Evolutionary conservation across 352 stramenopile genomes (phyloP).

Genomic region (Ophiocytium majus): DNA sequence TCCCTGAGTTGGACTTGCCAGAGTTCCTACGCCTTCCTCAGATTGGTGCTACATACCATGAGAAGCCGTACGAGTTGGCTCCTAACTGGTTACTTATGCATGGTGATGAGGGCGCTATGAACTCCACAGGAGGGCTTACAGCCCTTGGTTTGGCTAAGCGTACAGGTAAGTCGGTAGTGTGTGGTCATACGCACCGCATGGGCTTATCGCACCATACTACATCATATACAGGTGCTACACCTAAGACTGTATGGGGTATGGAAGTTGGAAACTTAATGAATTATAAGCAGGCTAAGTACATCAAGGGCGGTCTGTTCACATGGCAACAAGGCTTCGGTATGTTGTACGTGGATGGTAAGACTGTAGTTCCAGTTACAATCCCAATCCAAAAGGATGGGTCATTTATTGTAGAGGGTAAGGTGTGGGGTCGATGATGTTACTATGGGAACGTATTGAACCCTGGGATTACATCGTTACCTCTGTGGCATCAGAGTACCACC

Average conservation of each 20-base stretch:
- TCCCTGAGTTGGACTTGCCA: neutral
- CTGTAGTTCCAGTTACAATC: too few species aligned
- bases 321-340: too few species aligned
- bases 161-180: neutral
- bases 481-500: too few species aligned
- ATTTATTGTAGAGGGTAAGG: too few species aligned
- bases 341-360: too few species aligned
- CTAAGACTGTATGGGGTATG: neutral
- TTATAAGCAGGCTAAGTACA: too few species aligned
- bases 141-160: neutral
- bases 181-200: neutral
- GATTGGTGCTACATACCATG: neutral
- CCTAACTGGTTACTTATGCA: neutral
- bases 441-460: too few species aligned
- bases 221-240: neutral
- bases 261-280: conserved; percentile 11
- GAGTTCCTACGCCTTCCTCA: neutral
- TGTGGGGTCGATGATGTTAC: too few species aligned
- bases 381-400: too few species aligned
- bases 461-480: too few species aligned
- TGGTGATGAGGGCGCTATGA: neutral
- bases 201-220: neutral
- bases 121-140: neutral
- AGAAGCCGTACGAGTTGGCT: conserved; percentile 1
- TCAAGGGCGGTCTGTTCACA: too few species aligned